Evolutionary conservation across 345 rosid species (phyloP).

Genomic region (Lagerstroemia speciosa): DNA sequence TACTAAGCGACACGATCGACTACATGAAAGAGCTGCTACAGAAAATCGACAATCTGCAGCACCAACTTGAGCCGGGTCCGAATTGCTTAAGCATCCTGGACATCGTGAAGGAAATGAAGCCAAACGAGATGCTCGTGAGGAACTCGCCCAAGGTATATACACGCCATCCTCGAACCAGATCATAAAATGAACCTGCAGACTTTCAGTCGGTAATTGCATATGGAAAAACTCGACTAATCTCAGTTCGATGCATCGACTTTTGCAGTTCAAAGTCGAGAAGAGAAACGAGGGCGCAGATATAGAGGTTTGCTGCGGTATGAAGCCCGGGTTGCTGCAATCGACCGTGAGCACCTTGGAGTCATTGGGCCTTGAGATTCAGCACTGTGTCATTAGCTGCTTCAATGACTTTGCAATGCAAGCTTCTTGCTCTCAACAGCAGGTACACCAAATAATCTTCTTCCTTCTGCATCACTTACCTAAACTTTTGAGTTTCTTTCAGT

Average conservation of each 20-base stretch:
- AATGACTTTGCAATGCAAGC: constrained; percentile 44
- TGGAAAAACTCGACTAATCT: background rate
- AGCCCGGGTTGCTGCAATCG: constrained; percentile 29
- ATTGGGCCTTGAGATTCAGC: constrained; percentile 32
- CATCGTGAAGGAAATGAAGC: constrained; percentile 19
- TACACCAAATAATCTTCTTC: background rate
- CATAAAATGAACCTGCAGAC: background rate
- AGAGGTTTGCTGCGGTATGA: constrained; percentile 28
- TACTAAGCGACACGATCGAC: constrained; percentile 39
- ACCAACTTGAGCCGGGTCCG: constrained; percentile 9
- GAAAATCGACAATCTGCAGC: constrained; percentile 19
- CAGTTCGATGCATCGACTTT: background rate
- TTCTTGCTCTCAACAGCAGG: constrained; percentile 20
- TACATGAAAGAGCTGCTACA: constrained; percentile 43
- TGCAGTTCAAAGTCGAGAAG: constrained; percentile 39
- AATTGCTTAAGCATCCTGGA: constrained; percentile 11
- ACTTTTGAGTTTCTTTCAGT: background rate
- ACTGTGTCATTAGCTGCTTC: constrained; percentile 43
- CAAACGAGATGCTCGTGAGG: constrained; percentile 22
- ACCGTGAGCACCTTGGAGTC: constrained; percentile 29
- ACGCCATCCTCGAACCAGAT: no score
- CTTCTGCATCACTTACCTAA: background rate
- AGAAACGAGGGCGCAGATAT: constrained; percentile 20
- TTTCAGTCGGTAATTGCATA: no score
- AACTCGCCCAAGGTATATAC: constrained; percentile 35